A percentile compares a stretch with the other conserved stretches of the same genome.
phyloP scores from a whole-genome alignment of 345 rosid species.

The Gossypioides kirkii region DNA sequence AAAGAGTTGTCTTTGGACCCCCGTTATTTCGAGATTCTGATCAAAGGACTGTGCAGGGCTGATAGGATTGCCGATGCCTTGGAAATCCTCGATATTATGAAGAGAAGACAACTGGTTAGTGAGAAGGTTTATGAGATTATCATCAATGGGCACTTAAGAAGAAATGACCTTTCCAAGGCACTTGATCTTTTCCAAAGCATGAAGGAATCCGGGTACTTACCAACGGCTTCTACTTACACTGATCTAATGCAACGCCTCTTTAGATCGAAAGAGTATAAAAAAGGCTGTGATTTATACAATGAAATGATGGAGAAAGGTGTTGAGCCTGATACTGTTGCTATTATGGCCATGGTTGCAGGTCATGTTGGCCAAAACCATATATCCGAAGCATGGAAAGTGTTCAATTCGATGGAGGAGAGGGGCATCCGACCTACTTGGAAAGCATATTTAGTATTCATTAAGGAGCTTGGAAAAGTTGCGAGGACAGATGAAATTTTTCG shows the following conservation, averaged over 20 bases:
- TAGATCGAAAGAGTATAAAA: slow-evolving; percentile 41
- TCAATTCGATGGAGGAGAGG: slow-evolving; percentile 46
- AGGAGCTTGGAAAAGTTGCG: slow-evolving; percentile 59
- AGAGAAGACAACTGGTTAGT: slow-evolving; percentile 43
- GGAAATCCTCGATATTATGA: slow-evolving; percentile 69
- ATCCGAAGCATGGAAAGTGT: slow-evolving; percentile 70
- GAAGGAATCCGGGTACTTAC: slow-evolving; percentile 47
- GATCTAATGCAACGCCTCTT: slow-evolving; percentile 66
- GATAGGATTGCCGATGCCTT: slow-evolving; percentile 65
- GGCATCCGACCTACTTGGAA: slow-evolving; percentile 52
- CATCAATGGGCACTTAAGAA: slow-evolving; percentile 58
- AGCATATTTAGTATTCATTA: slow-evolving; percentile 50
- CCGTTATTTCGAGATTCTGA: slow-evolving; percentile 56
- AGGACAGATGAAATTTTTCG: slow-evolving; percentile 50
- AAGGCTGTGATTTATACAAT: slow-evolving; percentile 48
- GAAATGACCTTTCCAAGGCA: slow-evolving; percentile 51
- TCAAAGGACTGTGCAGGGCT: slow-evolving; percentile 65
- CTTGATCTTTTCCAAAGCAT: slow-evolving; percentile 44
- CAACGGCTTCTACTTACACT: slow-evolving; percentile 51
- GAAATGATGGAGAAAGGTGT: slow-evolving; percentile 64
- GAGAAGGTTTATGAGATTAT: slow-evolving; percentile 44
- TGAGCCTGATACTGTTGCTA: slow-evolving; percentile 49
- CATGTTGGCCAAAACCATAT: slow-evolving; percentile 44
- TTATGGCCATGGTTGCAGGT: slow-evolving; percentile 69
- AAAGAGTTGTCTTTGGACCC: slow-evolving; percentile 39